Conservation (phyloP, 192 early-diverging fungal species). For the Coemansia sp. region DNA sequence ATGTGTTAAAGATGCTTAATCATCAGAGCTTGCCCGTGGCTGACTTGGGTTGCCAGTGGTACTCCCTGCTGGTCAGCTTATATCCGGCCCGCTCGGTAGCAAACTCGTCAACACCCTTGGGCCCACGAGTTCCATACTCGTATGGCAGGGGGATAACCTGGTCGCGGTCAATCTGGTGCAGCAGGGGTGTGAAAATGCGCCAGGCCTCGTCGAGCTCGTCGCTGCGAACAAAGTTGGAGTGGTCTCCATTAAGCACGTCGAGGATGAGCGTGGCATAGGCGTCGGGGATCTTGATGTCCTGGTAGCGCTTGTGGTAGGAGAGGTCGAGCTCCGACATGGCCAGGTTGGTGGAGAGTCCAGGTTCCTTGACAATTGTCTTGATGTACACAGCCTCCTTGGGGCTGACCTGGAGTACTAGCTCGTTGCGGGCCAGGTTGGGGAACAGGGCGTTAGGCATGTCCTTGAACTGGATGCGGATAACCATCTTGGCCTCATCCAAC, state of each 20-base stretch:
- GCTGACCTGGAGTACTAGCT: constrained; percentile 93
- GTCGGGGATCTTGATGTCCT: constrained; percentile 89
- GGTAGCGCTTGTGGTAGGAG: constrained; percentile 88
- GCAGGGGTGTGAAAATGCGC: constrained; percentile 96
- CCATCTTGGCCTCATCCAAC: constrained; percentile 88
- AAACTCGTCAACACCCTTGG: constrained; percentile 73
- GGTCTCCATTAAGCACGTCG: constrained; percentile 88
- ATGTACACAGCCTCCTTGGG: constrained; percentile 95
- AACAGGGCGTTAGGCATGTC: constrained; percentile 86
- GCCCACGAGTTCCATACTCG: constrained; percentile 82
- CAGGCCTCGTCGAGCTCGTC: constrained; percentile 95
- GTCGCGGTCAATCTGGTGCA: constrained; percentile 82
- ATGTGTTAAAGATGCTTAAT: no score
- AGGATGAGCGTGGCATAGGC: constrained; percentile 97
- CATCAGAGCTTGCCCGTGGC: constrained; percentile 22
- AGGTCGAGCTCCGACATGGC: constrained; percentile 93
- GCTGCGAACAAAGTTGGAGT: constrained; percentile 92
- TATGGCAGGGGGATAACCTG: constrained; percentile 72
- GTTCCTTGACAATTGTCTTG: constrained; percentile 96
- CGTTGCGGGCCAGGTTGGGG: constrained; percentile 79
- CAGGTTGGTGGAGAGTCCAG: constrained; percentile 81
- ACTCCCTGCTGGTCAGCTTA: constrained; percentile 46
- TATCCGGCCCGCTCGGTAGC: constrained; percentile 49
- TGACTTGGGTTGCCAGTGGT: constrained; percentile 53
- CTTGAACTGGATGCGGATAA: constrained; percentile 96